Evolutionary conservation across 2,329 filamentous ascomycete species (phyloP).

Genomic region (Colletotrichum tabaci): DNA sequence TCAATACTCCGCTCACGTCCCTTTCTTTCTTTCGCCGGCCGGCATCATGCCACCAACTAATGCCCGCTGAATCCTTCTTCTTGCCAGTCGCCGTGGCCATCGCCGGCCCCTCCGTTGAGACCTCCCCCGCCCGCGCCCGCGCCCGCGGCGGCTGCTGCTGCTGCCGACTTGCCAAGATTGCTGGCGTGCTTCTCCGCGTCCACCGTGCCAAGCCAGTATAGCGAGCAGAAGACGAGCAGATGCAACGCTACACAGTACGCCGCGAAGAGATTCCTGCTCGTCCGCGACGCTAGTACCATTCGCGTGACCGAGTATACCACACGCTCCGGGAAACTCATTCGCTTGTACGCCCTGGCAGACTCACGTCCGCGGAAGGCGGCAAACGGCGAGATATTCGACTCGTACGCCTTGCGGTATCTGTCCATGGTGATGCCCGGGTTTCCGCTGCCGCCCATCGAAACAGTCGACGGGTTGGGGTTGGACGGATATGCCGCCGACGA

Average conservation of each 20-base stretch:
- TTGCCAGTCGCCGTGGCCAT: conserved; percentile 71
- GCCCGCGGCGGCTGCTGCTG: conserved; percentile 57
- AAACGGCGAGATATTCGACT: conserved; percentile 95
- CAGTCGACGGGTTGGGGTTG: conserved; percentile 83
- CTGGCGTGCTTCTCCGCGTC: conserved; percentile 75
- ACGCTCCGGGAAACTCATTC: conserved; percentile 93
- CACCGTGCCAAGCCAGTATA: conserved; percentile 85
- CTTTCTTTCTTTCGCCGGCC: neutral
- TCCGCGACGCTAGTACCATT: conserved; percentile 90
- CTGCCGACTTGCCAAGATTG: conserved; percentile 66
- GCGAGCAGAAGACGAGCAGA: conserved; percentile 85
- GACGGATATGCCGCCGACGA: conserved; percentile 76
- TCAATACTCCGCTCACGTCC: neutral
- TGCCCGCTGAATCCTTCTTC: conserved; percentile 71
- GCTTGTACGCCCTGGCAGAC: conserved; percentile 88
- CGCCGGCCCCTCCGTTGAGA: conserved; percentile 47
- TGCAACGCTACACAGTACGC: conserved; percentile 92
- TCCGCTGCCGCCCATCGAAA: conserved; percentile 70
- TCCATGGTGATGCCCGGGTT: conserved; percentile 80
- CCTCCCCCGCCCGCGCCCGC: conserved; percentile 51
- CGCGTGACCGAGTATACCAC: conserved; percentile 92
- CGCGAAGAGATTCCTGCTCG: conserved; percentile 94
- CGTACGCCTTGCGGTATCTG: conserved; percentile 92
- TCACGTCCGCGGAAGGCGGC: conserved; percentile 96
- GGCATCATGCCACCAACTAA: conserved; percentile 41